Evolutionary conservation across 208 protist species (phyloP), one percentile per base, ranked within the genome.

Genomic region (Entamoeba dispar): DNA sequence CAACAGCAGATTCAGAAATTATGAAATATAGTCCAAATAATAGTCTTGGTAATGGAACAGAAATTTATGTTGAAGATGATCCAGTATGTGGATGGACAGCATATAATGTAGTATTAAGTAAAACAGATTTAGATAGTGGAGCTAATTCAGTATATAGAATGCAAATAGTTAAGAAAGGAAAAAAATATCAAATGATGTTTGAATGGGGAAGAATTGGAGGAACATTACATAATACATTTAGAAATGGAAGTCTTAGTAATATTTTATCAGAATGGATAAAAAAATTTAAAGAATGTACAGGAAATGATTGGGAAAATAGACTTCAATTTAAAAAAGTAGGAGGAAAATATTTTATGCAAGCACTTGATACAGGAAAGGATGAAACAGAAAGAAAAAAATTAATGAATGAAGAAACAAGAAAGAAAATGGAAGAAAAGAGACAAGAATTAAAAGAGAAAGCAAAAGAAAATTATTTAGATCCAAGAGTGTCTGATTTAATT

Each of bases 201-300:
- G 34, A 91, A 73, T 93, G 92, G 92, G 92, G 92, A 43, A 38
- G 92, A 31, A 55, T 93, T 47, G 92, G 92, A 92, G 43, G 27
- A 19, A 86, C 34, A 51, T 43, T 55, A n/a, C 49, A 43, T 10
- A 14, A 47, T 14, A 50, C n/a, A 43, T 14, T 4, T 4, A 86
- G 22, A 86, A 43, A 93, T 19, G 50, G 27, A 31, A 38, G 6
- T 31, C 12, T 93, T 5, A 34, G 27, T 49, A 5, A 61, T 14
- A 55, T 50, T 6, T 49, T 43, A 31, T 14, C 5, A 14, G 92
- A 49, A 55, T 93, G 50, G 34, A 50, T 10, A 4, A 77, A 5
- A 17, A 61, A 93, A 50, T 93, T 93, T 50, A 34, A 93, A 50
- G 27, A 61, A 27, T 73, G 57, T 22, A 90, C 92, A 49, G 61